phyloP scores from a whole-genome alignment of 2,329 filamentous ascomycete genomes.

The Fusarium pseudonygamai region DNA sequence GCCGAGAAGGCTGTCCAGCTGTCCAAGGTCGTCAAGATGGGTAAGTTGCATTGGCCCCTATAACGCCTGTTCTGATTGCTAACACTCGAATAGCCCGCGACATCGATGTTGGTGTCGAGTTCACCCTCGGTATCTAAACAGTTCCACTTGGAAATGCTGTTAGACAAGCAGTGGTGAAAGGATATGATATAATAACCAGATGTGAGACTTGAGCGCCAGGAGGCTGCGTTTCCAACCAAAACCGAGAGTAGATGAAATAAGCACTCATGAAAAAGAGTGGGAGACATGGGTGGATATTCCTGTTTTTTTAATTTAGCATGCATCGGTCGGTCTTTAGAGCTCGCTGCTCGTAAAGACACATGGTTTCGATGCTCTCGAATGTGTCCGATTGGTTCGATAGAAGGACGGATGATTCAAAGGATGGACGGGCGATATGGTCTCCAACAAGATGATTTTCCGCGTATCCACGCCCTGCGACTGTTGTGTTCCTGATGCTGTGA shows the following conservation, averaged over 20 bases:
- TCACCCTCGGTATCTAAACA: conserved; percentile 88
- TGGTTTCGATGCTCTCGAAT: conserved; percentile 36
- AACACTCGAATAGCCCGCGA: conserved; percentile 73
- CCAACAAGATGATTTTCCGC: conserved; percentile 41
- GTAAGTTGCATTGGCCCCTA: conserved; percentile 60
- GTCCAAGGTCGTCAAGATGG: conserved; percentile 99
- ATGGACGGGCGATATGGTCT: conserved; percentile 39
- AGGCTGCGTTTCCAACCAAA: conserved; percentile 22
- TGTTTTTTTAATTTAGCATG: conserved; percentile 45
- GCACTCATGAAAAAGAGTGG: conserved; percentile 26
- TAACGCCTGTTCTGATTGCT: conserved; percentile 20
- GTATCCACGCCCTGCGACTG: conserved; percentile 4
- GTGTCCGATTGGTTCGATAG: conserved; percentile 37
- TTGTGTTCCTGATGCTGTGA: neutral
- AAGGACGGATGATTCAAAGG: conserved; percentile 39
- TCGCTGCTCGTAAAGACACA: conserved; percentile 29
- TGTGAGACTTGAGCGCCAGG: conserved; percentile 34
- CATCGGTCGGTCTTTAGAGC: conserved; percentile 38
- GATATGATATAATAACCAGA: conserved; percentile 44
- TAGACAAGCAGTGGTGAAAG: conserved; percentile 28
- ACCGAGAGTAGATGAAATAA: conserved; percentile 25
- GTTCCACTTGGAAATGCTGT: conserved; percentile 7
- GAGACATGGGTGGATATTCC: conserved; percentile 36
- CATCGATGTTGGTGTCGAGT: conserved; percentile 97
- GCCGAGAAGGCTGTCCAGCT: conserved; percentile 99